phyloP scores from a whole-genome alignment of 1,284 basidiomycete genomes.

The Boletellus deceptivus region DNA sequence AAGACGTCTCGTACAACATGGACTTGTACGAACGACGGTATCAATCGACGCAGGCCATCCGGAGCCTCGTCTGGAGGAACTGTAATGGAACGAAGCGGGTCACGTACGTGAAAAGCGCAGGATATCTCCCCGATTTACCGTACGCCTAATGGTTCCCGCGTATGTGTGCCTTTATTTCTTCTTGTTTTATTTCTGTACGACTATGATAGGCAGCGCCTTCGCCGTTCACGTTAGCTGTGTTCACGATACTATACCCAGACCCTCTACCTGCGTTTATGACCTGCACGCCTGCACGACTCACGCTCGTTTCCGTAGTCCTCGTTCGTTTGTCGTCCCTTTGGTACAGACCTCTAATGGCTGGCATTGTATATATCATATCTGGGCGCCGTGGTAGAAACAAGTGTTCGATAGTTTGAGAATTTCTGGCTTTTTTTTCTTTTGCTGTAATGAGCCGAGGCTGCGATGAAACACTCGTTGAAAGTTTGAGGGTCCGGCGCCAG shows the following conservation, averaged over 20 bases:
- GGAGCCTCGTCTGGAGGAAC: constrained; percentile 31
- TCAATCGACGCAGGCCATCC: constrained; percentile 28
- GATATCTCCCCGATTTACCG: constrained; percentile 28
- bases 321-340: constrained; percentile 23
- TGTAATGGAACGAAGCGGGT: constrained; percentile 32
- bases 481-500: too few species aligned
- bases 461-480: too few species aligned
- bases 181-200: constrained; percentile 17
- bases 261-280: constrained; percentile 12
- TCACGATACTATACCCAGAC: constrained; percentile 24
- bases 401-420: too few species aligned
- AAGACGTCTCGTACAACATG: constrained; percentile 34
- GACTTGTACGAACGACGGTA: constrained; percentile 32
- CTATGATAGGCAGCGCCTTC: constrained; percentile 25
- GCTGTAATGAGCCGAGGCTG: too few species aligned
- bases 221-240: constrained; percentile 13
- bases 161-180: background rate
- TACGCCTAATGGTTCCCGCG: constrained; percentile 11
- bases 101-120: constrained; percentile 31
- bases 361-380: constrained; percentile 4
- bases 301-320: constrained; percentile 21
- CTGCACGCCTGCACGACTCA: constrained; percentile 7
- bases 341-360: background rate
- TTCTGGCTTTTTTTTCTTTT: too few species aligned
- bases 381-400: background rate